Base-by-base conservation (phyloP, 2,329 filamentous ascomycete species). In the Aureobasidium sp. region DNA sequence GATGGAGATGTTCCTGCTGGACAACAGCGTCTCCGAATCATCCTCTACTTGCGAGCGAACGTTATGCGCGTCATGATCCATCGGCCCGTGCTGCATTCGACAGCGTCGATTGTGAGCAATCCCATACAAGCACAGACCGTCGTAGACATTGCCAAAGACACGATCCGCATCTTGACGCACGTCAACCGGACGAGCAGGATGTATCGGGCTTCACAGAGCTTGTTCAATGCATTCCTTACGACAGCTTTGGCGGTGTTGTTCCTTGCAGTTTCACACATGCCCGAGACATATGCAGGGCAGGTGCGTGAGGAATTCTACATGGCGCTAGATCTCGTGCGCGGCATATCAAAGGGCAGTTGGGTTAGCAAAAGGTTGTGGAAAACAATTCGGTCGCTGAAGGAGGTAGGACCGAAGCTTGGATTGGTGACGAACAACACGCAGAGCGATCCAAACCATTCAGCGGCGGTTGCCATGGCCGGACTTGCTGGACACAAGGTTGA, bases 41-140 rank as follows among this genome's bases (percentile, higher is more conserved):
- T 94, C 72, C 87, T 94, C 21, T 94, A 95, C 71, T 78, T 97
- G 16, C 85, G 92, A 42, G 84, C 91, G 45, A 97, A 96, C 68
- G 91, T 96, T 76, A 90, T 96, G 76, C 88, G 92, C 5, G 94
- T 92, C 62, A 85, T 91, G 71, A 89, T 97, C 32, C 92, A 95
- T 72, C 89, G 91, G 0, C 91, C 91, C 0, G 86, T 96, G 3
- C 78, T 97, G 9, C 90, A 96, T 72, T 93, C 88, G 21, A 85
- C 90, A 3, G 88, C 85, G 13, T 92, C 87, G 68, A 97, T 97
- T 68, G 84, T 88, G 75, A 83, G 87, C 62, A 88, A 96, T 70
- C 81, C 86, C 55, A 75, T 78, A 5, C 86, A 90, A 64, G 91
- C 91, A 3, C 85, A 90, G 68, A 88, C 82, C 0, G 88, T 85